Conservation (phyloP, 2,329 filamentous ascomycete genomes). For the Sporothrix dimorphospora region DNA sequence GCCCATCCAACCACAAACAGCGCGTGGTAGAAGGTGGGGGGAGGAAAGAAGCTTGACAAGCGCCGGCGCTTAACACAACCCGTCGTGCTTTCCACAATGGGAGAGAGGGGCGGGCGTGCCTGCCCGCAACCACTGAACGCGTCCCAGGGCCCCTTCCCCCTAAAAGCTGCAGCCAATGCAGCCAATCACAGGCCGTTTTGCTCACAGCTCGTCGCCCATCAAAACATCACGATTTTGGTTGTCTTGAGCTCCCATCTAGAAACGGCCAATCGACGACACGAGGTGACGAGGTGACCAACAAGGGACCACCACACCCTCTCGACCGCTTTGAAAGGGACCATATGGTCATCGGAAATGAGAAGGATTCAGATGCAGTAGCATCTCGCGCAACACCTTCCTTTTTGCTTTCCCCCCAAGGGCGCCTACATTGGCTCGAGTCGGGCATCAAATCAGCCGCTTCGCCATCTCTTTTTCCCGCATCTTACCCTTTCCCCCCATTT, state of each 20-base stretch:
- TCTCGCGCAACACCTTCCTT: background rate
- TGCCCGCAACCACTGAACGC: slow-evolving; percentile 34
- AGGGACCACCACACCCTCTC: slow-evolving; percentile 5
- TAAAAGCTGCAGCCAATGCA: background rate
- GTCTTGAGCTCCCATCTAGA: background rate
- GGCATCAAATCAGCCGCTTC: background rate
- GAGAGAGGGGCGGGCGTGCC: background rate
- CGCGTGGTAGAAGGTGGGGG: slow-evolving; percentile 8
- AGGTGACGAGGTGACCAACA: background rate
- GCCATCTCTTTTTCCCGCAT: background rate
- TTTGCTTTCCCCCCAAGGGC: background rate
- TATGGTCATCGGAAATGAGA: background rate
- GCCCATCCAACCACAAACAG: slow-evolving; percentile 8
- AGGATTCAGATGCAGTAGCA: slow-evolving; percentile 6
- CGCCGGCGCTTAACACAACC: slow-evolving; percentile 30
- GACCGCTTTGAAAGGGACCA: background rate
- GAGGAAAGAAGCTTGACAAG: slow-evolving; percentile 15
- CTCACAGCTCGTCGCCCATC: slow-evolving; percentile 9
- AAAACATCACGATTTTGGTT: slow-evolving; percentile 22
- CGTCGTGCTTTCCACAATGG: background rate
- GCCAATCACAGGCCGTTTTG: slow-evolving; percentile 13
- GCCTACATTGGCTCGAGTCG: background rate
- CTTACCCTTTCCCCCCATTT: background rate
- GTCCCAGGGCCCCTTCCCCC: background rate
- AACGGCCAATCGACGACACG: background rate